Evolutionary conservation across 2,329 filamentous ascomycete genomes (phyloP).

Genomic region (Curvularia hawaiiensis): DNA sequence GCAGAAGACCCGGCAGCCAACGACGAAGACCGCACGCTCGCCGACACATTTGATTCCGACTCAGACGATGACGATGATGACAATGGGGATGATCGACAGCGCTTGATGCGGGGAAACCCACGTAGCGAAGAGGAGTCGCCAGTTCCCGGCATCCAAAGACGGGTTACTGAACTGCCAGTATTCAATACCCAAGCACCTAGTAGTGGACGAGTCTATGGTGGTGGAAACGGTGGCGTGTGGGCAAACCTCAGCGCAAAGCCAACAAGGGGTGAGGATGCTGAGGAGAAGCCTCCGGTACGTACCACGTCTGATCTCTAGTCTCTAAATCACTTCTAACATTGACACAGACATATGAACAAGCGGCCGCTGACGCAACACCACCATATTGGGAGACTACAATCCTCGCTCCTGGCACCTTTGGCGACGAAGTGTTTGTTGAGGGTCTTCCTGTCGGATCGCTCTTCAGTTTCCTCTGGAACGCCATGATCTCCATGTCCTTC

Average conservation of each 20-base stretch:
- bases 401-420: conserved; percentile 86
- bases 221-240: conserved; percentile 93
- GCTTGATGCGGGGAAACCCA: conserved; percentile 74
- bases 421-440: conserved; percentile 95
- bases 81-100: conserved; percentile 79
- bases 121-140: conserved; percentile 31
- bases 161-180: conserved; percentile 60
- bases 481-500: conserved; percentile 95
- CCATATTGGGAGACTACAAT: conserved; percentile 99
- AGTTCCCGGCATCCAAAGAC: conserved; percentile 50
- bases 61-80: conserved; percentile 64
- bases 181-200: conserved; percentile 51
- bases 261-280: conserved; percentile 77
- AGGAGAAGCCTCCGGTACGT: conserved; percentile 92
- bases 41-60: conserved; percentile 85
- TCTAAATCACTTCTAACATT: conserved; percentile 41
- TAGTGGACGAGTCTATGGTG: conserved; percentile 64
- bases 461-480: conserved; percentile 89
- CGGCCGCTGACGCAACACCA: conserved; percentile 91
- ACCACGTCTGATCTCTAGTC: neutral
- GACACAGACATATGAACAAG: conserved; percentile 91
- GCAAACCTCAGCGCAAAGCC: conserved; percentile 93
- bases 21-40: conserved; percentile 78
- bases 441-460: conserved; percentile 89
- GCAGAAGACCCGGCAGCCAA: conserved; percentile 57